These are phyloP conservation scores for Piedraia hortae DNA, from an alignment of 2,329 filamentous ascomycete species.

Conservation along the genomic window DNA sequence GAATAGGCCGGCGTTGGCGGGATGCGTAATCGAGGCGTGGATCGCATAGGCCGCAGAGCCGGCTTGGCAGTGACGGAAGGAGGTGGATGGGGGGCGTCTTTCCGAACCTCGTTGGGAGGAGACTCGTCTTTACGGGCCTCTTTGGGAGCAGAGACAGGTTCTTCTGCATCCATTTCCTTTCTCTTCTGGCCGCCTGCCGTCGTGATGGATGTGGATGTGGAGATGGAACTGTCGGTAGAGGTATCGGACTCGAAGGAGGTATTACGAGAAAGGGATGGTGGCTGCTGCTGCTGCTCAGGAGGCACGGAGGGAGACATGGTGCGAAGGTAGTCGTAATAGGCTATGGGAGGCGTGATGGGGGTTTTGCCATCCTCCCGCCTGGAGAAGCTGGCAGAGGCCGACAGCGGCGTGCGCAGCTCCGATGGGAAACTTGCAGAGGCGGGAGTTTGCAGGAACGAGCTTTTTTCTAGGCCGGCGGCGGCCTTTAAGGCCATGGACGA, in stretches of 20 bases:
- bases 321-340: constrained; percentile 84
- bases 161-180: constrained; percentile 3
- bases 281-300: constrained; percentile 21
- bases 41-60: constrained; percentile 32
- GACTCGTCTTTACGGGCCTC: no score
- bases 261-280: constrained; percentile 12
- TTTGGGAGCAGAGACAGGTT: constrained; percentile 14
- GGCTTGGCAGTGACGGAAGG: constrained; percentile 19
- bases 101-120: no score
- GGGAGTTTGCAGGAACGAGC: constrained; percentile 22
- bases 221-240: constrained; percentile 5
- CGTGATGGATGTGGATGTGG: constrained; percentile 2
- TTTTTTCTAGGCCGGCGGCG: constrained; percentile 14
- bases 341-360: constrained; percentile 67
- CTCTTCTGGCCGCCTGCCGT: constrained; percentile 3
- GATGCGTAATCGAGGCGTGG: constrained; percentile 41
- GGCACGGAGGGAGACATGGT: constrained; percentile 44
- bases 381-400: constrained; percentile 33
- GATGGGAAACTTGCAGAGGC: constrained; percentile 30
- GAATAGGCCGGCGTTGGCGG: constrained; percentile 54
- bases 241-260: constrained; percentile 10
- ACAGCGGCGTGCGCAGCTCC: constrained; percentile 35
- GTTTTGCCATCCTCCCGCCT: constrained; percentile 41
- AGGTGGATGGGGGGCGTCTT: no score
- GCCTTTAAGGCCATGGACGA: constrained; percentile 12